These are phyloP conservation scores for Royoungia palumana DNA, from an alignment of 768 basidiomycete genomes.

Conservation along the genomic window DNA sequence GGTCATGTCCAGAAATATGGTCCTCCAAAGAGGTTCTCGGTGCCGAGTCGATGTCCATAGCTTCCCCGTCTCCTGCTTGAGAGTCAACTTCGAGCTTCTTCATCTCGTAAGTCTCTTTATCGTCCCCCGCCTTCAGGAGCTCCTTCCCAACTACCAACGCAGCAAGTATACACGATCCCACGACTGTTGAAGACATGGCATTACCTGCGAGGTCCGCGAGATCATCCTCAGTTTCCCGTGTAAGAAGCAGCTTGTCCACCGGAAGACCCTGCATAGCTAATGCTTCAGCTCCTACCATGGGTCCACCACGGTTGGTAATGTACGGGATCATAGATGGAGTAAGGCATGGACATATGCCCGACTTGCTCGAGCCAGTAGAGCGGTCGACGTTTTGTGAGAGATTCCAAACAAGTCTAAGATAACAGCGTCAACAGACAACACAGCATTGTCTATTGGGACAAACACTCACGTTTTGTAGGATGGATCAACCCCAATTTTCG, in stretches of 20 bases:
- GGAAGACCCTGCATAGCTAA: conserved; percentile 93
- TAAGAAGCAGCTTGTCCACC: conserved; percentile 85
- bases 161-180: conserved; percentile 84
- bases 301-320: conserved; percentile 92
- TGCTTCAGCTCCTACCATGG: conserved; percentile 91
- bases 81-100: conserved; percentile 43
- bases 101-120: conserved; percentile 64
- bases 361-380: conserved; percentile 72
- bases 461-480: conserved; percentile 77
- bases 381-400: conserved; percentile 96
- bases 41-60: conserved; percentile 49
- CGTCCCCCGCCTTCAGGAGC: conserved; percentile 64
- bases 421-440: not conserved
- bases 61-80: conserved; percentile 32
- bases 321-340: conserved; percentile 98
- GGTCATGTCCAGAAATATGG: conserved; percentile 69
- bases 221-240: conserved; percentile 91
- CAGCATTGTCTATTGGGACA: not conserved
- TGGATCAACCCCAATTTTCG: conserved; percentile 77
- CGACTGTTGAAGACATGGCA: conserved; percentile 97
- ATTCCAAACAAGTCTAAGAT: conserved; percentile 83
- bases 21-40: conserved; percentile 36
- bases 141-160: conserved; percentile 68
- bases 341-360: conserved; percentile 88
- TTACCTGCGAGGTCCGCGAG: conserved; percentile 94